phyloP scores from a whole-genome alignment of 169 alveolate genomes.

The Plasmodium cynomolgi region DNA sequence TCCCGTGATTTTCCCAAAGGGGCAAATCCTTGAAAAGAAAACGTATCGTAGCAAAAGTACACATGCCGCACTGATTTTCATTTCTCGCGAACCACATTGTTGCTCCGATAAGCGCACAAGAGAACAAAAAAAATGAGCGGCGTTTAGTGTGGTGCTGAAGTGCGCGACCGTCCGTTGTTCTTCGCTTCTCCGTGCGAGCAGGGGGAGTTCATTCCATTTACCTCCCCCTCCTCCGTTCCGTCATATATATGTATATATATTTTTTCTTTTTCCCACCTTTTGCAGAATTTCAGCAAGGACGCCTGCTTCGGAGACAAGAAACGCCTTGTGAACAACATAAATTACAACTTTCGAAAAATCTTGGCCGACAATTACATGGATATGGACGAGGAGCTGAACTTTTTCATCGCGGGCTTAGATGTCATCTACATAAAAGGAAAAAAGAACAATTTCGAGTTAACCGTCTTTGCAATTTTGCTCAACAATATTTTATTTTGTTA shows the following conservation, averaged over 20 bases:
- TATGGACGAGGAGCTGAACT: conserved; percentile 7
- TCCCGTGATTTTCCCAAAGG: not conserved
- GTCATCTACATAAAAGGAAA: conserved; percentile 28
- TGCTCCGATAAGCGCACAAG: not conserved
- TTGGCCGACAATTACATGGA: not conserved
- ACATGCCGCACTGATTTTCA: not conserved
- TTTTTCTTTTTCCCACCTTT: conserved; percentile 1
- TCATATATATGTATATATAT: not conserved
- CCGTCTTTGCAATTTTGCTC: conserved; percentile 42
- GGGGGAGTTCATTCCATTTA: not conserved
- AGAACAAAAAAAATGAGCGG: not conserved
- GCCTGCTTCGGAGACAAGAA: not conserved
- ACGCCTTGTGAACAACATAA: conserved; percentile 42
- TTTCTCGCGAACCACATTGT: not conserved
- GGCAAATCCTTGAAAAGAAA: not conserved
- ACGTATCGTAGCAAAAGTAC: not conserved
- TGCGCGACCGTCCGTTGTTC: not conserved
- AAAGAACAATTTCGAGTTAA: conserved; percentile 31
- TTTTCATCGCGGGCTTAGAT: conserved; percentile 67
- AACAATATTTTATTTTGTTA: conserved; percentile 54
- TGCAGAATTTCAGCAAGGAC: conserved; percentile 34
- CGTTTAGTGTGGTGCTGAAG: not conserved
- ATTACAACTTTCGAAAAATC: conserved; percentile 39
- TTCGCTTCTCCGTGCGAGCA: not conserved
- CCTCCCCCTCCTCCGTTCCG: not conserved